Conservation (phyloP, 495 filamentous ascomycete species). For the Penicillium verhagenii region DNA sequence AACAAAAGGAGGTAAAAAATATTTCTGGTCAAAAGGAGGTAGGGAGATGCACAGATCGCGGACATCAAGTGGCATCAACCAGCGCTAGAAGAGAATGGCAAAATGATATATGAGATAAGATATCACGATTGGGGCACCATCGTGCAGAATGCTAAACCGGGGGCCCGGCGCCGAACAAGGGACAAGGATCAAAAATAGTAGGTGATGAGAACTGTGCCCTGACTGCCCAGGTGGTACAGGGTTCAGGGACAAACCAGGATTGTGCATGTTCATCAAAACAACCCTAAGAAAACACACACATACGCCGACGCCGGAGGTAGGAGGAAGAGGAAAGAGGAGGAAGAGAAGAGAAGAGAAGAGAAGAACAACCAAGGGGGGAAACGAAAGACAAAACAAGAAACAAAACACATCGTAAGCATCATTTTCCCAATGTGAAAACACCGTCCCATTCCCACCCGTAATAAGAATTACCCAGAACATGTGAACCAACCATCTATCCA, state of each 20-base stretch:
- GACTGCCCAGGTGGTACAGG: background rate
- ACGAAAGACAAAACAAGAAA: background rate
- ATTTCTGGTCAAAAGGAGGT: constrained; percentile 3
- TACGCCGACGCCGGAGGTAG: background rate
- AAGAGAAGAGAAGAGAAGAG: constrained; percentile 18
- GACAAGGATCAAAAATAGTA: background rate
- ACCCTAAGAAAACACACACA: background rate
- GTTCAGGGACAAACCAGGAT: background rate
- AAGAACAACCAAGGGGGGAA: no score
- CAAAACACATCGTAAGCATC: constrained; percentile 25
- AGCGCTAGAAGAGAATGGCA: constrained; percentile 23
- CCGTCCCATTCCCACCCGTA: constrained; percentile 24
- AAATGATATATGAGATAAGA: constrained; percentile 22
- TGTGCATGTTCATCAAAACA: constrained; percentile 7
- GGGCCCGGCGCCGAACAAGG: background rate
- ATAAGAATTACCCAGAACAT: constrained; percentile 34
- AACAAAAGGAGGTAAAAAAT: constrained; percentile 5
- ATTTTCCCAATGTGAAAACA: constrained; percentile 28
- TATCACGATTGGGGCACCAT: constrained; percentile 7
- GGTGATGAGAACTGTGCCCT: background rate
- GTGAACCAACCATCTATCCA: constrained; percentile 37
- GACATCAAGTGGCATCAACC: constrained; percentile 30
- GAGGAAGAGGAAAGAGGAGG: constrained; percentile 10
- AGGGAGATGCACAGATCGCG: constrained; percentile 12
- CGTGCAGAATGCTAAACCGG: constrained; percentile 15